Evolutionary conservation across 2,329 filamentous ascomycete species (phyloP).

Genomic region (Hypoxylon sp.): DNA sequence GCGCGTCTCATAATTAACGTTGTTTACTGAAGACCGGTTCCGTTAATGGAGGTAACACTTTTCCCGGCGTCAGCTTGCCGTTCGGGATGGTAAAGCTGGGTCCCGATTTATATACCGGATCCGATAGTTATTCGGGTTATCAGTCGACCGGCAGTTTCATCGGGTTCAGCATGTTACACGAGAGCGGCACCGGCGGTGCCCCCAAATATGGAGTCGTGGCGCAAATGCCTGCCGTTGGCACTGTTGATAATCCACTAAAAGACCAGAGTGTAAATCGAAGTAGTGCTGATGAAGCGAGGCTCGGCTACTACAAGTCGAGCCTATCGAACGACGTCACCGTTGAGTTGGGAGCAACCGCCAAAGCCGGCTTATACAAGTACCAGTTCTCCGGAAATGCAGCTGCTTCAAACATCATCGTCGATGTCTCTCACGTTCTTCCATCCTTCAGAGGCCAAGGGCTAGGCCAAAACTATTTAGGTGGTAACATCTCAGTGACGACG

Average conservation of each 20-base stretch:
- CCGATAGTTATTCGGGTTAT: slow-evolving; percentile 69
- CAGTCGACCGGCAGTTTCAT: slow-evolving; percentile 66
- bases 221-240: slow-evolving; percentile 69
- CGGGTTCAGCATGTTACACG: slow-evolving; percentile 75
- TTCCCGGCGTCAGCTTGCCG: slow-evolving; percentile 64
- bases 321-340: slow-evolving; percentile 69
- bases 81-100: slow-evolving; percentile 66
- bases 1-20: slow-evolving; percentile 29
- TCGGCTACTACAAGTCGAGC: slow-evolving; percentile 73
- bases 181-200: slow-evolving; percentile 76
- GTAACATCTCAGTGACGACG: slow-evolving; percentile 66
- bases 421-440: slow-evolving; percentile 76
- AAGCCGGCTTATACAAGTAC: slow-evolving; percentile 73
- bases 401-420: slow-evolving; percentile 68
- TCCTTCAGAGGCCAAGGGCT: slow-evolving; percentile 73
- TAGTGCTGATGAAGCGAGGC: slow-evolving; percentile 64
- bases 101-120: slow-evolving; percentile 64
- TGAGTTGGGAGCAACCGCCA: slow-evolving; percentile 69
- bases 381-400: slow-evolving; percentile 63
- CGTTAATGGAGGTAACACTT: slow-evolving; percentile 64
- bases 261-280: slow-evolving; percentile 70
- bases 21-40: slow-evolving; percentile 59
- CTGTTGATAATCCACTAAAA: slow-evolving; percentile 67
- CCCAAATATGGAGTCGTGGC: slow-evolving; percentile 78
- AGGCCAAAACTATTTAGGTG: slow-evolving; percentile 74